Evolutionary conservation across 257 asterid genomes (phyloP).

Genomic region (Cordia subcordata): DNA sequence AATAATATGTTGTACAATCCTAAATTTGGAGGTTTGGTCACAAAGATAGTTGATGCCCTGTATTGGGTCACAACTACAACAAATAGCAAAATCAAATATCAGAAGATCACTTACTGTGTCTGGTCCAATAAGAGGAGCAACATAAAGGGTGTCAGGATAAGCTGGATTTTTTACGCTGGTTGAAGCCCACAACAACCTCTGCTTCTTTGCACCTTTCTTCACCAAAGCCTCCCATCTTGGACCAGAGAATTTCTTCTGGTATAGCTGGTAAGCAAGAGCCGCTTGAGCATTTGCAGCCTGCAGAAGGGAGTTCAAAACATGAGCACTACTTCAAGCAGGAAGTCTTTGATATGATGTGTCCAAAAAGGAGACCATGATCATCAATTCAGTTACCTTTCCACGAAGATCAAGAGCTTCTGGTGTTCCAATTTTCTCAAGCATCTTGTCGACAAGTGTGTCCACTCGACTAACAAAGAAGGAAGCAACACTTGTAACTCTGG

Average conservation of each 20-base stretch:
- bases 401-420: conserved; percentile 95
- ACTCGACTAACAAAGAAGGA: conserved; percentile 98
- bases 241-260: conserved; percentile 95
- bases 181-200: conserved; percentile 98
- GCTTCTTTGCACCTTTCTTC: conserved; percentile 99
- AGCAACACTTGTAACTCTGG: conserved; percentile 93
- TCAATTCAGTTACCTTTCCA: conserved; percentile 67
- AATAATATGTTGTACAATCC: neutral
- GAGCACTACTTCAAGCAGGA: conserved; percentile 5
- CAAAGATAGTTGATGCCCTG: neutral
- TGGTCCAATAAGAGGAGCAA: conserved; percentile 99
- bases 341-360: neutral
- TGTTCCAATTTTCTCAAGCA: conserved; percentile 94
- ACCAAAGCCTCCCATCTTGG: conserved; percentile 98
- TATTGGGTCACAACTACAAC: conserved; percentile 14
- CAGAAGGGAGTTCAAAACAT: conserved; percentile 4
- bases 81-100: conserved; percentile 7
- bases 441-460: conserved; percentile 89
- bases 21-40: neutral
- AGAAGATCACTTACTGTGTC: conserved; percentile 67
- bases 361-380: neutral
- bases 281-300: conserved; percentile 99
- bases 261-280: conserved; percentile 82
- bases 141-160: conserved; percentile 90
- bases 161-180: conserved; percentile 99